phyloP scores from a whole-genome alignment of 371 early-diverging fungal species.

The Syncephalastrum contaminatum region DNA sequence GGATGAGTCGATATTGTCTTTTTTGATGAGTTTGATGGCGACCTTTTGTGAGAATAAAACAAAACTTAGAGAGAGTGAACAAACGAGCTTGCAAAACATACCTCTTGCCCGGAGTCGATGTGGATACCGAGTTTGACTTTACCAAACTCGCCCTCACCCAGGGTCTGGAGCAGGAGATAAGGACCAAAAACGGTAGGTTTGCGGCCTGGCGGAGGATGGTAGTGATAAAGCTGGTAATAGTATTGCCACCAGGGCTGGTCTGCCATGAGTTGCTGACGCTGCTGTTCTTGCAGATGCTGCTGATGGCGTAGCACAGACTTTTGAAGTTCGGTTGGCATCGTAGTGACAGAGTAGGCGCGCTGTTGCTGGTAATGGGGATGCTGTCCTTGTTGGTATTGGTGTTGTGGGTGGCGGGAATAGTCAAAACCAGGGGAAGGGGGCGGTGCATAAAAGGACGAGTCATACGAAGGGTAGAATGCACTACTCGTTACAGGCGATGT shows the following conservation, averaged over 20 bases:
- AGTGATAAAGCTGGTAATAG: conserved; percentile 43
- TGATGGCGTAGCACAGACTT: conserved; percentile 25
- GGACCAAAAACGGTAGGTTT: conserved; percentile 83
- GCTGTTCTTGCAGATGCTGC: conserved; percentile 22
- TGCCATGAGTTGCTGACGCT: conserved; percentile 22
- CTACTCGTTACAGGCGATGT: too few relatives aligned
- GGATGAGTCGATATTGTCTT: conserved; percentile 78
- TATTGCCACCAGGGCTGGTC: conserved; percentile 51
- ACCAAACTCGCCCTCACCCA: conserved; percentile 99
- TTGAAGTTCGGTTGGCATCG: conserved; percentile 41
- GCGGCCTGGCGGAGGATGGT: conserved; percentile 45
- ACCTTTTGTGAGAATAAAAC: conserved; percentile 44
- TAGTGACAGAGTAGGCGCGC: conserved; percentile 45
- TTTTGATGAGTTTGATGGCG: conserved; percentile 84
- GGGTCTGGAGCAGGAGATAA: conserved; percentile 91
- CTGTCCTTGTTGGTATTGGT: conserved; percentile 9
- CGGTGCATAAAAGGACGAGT: conserved; percentile 22
- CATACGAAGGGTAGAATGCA: conserved; percentile 11
- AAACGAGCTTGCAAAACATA: conserved; percentile 37
- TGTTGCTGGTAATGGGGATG: conserved; percentile 23
- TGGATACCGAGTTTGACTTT: conserved; percentile 98
- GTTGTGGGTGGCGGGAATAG: conserved; percentile 5
- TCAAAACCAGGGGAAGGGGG: conserved; percentile 8
- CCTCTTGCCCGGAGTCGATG: conserved; percentile 90
- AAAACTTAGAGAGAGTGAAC: not conserved